phyloP scores from a whole-genome alignment of 2,329 filamentous ascomycete genomes.

The Furcasterigmium sp. region DNA sequence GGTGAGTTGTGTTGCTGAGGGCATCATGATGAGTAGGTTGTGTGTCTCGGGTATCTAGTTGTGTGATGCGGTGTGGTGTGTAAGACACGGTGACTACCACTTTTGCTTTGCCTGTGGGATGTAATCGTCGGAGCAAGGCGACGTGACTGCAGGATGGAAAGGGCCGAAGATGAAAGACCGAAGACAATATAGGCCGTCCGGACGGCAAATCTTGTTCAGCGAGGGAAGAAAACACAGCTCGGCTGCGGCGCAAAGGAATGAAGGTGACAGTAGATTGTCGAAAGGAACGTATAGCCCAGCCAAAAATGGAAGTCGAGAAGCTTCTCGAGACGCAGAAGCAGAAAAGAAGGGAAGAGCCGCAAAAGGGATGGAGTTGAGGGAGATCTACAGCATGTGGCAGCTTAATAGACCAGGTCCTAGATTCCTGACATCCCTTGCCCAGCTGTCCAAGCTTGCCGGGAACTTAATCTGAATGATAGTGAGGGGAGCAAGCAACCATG shows the following conservation, averaged over 20 bases:
- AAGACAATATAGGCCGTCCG: not conserved
- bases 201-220: not conserved
- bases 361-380: not conserved
- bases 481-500: too few relatives aligned
- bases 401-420: too few relatives aligned
- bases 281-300: slow-evolving; percentile 9
- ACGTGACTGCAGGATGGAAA: too few relatives aligned
- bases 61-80: not conserved
- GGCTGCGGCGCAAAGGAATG: slow-evolving; percentile 7
- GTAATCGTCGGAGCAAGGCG: too few relatives aligned
- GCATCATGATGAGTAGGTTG: slow-evolving; percentile 12
- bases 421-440: too few relatives aligned
- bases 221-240: slow-evolving; percentile 13
- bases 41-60: slow-evolving; percentile 4
- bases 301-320: slow-evolving; percentile 7
- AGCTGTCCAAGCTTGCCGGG: too few relatives aligned
- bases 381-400: slow-evolving; percentile 1
- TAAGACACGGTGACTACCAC: not conserved
- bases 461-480: too few relatives aligned
- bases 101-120: not conserved
- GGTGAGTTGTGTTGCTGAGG: slow-evolving; percentile 17
- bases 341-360: slow-evolving; percentile 2
- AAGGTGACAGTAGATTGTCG: slow-evolving; percentile 11
- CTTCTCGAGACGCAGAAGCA: slow-evolving; percentile 8
- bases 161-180: too few relatives aligned